A percentile compares a stretch with the other conserved stretches of the same genome.
Conservation (phyloP, 805 yeast species). For the Tetrapisispora namnaoensis region DNA sequence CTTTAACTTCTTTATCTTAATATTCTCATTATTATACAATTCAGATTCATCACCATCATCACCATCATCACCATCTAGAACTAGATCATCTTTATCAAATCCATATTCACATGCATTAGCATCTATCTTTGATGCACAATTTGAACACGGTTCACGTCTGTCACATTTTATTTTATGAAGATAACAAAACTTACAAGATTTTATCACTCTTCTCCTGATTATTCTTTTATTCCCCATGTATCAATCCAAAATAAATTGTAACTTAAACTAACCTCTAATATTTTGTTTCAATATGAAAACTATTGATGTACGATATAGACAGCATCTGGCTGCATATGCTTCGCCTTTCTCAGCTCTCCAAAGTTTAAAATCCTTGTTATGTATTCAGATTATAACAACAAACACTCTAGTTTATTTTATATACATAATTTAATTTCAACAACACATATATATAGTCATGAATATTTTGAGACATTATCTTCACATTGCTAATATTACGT, state of each 20-base stretch:
- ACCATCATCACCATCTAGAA: too few species aligned
- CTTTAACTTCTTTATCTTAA: background rate
- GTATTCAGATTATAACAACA: too few species aligned
- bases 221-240: constrained; percentile 5
- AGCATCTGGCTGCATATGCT: too few species aligned
- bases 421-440: too few species aligned
- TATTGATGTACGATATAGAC: too few species aligned
- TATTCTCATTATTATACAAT: background rate
- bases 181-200: constrained; percentile 22
- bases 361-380: too few species aligned
- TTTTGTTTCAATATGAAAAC: too few species aligned
- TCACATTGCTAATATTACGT: too few species aligned
- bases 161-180: constrained; percentile 21
- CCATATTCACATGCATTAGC: constrained; percentile 17
- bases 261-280: background rate
- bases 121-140: constrained; percentile 8
- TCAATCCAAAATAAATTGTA: background rate
- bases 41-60: background rate
- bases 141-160: constrained; percentile 17
- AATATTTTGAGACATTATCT: too few species aligned
- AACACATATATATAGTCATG: too few species aligned
- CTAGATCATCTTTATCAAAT: constrained; percentile 7
- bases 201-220: constrained; percentile 19
- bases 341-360: too few species aligned
- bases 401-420: too few species aligned